A percentile compares a stretch with the other conserved stretches of the same genome.
Evolutionary conservation across 2,329 filamentous ascomycete species (phyloP).

Genomic region (Xylaria sp.): DNA sequence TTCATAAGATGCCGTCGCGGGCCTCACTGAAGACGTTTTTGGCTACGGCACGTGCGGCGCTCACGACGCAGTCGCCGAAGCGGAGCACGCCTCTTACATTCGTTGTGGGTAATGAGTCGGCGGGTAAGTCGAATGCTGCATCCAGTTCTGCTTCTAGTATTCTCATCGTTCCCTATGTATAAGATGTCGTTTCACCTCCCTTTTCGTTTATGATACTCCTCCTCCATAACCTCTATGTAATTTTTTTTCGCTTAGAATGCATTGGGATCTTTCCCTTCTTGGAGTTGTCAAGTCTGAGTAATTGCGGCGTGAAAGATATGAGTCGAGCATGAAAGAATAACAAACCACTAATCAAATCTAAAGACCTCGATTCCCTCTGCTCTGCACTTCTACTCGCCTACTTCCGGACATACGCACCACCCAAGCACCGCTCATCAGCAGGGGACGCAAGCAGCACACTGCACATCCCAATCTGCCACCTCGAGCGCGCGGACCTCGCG

Average conservation of each 20-base stretch:
- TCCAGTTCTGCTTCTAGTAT: background rate
- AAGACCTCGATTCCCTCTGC: slow-evolving; percentile 84
- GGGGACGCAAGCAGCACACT: slow-evolving; percentile 49
- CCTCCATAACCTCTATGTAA: background rate
- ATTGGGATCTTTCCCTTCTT: too few relatives aligned
- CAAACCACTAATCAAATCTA: background rate
- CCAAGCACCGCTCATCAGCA: slow-evolving; percentile 49
- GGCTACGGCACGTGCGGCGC: slow-evolving; percentile 35
- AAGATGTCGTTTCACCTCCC: background rate
- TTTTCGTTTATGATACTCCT: background rate
- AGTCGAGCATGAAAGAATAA: background rate
- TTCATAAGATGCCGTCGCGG: slow-evolving; percentile 31
- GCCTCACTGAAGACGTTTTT: slow-evolving; percentile 38
- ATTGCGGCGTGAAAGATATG: background rate
- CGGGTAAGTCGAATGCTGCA: slow-evolving; percentile 57
- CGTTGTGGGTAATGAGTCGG: slow-evolving; percentile 75
- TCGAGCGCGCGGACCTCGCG: slow-evolving; percentile 73
- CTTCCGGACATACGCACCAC: slow-evolving; percentile 70
- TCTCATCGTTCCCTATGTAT: background rate
- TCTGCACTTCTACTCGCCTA: slow-evolving; percentile 80
- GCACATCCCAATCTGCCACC: slow-evolving; percentile 79
- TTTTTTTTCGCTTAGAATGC: background rate
- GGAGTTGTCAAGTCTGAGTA: background rate
- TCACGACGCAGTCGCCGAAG: slow-evolving; percentile 53
- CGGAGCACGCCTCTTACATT: slow-evolving; percentile 64